phyloP scores from a whole-genome alignment of 306 rosid genomes.

The Argentina anserina region DNA sequence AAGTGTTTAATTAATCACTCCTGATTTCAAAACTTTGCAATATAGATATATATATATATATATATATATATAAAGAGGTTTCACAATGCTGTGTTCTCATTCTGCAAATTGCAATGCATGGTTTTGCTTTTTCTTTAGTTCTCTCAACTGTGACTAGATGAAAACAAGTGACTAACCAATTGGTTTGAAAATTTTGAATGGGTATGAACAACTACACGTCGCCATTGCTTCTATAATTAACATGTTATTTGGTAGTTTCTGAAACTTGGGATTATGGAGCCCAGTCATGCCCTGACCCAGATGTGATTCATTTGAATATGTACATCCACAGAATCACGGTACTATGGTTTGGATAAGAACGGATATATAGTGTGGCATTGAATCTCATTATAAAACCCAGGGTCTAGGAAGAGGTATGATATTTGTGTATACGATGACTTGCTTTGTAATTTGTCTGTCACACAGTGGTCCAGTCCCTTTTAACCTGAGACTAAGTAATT shows the following conservation, averaged over 20 bases:
- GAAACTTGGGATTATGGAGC: not conserved
- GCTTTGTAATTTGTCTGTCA: not conserved
- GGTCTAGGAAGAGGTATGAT: not conserved
- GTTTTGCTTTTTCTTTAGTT: not conserved
- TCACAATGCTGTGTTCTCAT: not conserved
- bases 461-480: not conserved
- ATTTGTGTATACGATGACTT: not conserved
- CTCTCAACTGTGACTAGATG: not conserved
- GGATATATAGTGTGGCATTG: not conserved
- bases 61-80: not conserved
- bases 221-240: not conserved
- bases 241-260: not conserved
- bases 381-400: not conserved
- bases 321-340: not conserved
- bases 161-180: not conserved
- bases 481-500: too few species aligned
- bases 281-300: not conserved
- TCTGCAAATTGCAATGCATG: not conserved
- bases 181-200: not conserved
- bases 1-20: not conserved
- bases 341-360: not conserved
- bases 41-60: too few species aligned
- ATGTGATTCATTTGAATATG: not conserved
- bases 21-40: not conserved
- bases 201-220: not conserved